Base-by-base conservation (phyloP, 768 basidiomycete genomes). In the Collybiopsis confluens region DNA sequence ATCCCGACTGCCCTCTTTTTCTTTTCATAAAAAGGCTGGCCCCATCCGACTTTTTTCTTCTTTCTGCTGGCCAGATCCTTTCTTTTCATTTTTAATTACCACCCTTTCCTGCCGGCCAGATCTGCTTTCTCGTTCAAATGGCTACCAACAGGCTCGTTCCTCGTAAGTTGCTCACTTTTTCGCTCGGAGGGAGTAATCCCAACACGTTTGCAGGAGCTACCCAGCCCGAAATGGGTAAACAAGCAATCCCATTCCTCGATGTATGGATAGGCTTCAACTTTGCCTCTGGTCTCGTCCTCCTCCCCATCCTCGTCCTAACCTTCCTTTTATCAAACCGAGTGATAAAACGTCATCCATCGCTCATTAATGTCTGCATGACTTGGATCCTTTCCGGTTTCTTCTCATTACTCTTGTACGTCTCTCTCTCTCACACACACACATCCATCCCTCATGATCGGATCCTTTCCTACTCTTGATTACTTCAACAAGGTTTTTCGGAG, bases 321-420 rank as follows among this genome's bases (percentile, higher is more conserved):
- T 75, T 79, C 59, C 48, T 79, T 5, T 62, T 77, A 40, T 70
- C 74, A 7, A 70, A 63, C 45, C 61, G 64, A 3, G 70, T 65
- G 16, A 46, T 59, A 1, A 67, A 65, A 41, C 69, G 75, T 41
- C 76, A 76, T 56, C 71, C 73, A 1, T 70, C 72, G 1, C 62
- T 81, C 37, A 64, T 80, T 41, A 79, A 77, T 50, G 62, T 78
- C 2, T 77, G 74, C 56, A 67, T 75, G 23, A 74, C 73, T 9
- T 78, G 76, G 75, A 75, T 78, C 16, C 59, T 79, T 18, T 72
- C 75, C 3, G 75, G 74, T 2, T 60, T 76, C 20, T 72, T 70
- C 53, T 70, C 73, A 10, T 62, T 72, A 3, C 59, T 81, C 30
- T 66, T 81, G 75, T 78, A 55, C 61, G 76, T 6, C 30, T 13